Conservation (phyloP, 2,329 filamentous ascomycete species). For the Magnaporthales sp. region DNA sequence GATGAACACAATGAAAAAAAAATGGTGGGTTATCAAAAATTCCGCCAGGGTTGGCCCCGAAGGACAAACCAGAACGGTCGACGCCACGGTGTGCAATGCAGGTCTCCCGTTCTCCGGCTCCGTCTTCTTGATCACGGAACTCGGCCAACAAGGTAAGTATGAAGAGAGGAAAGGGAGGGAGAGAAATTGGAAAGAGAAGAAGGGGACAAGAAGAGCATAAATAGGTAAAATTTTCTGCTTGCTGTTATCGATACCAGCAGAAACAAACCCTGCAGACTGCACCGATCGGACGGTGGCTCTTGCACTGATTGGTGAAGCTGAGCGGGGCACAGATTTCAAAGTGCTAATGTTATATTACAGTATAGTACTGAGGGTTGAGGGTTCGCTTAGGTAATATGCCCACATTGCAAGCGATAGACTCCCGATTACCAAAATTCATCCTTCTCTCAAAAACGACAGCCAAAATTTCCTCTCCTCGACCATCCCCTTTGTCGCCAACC, state of each 20-base stretch:
- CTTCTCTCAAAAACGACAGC: background rate
- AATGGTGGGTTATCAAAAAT: conserved; percentile 33
- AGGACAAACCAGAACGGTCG: conserved; percentile 39
- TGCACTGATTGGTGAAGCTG: background rate
- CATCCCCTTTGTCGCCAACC: background rate
- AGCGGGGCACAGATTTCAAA: background rate
- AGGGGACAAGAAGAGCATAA: background rate
- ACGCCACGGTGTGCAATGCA: conserved; percentile 47
- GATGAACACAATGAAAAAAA: conserved; percentile 32
- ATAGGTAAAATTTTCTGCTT: background rate
- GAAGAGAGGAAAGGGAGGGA: conserved; percentile 5
- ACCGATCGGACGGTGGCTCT: background rate
- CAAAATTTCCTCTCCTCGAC: background rate
- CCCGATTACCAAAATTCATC: background rate
- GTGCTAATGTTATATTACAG: background rate
- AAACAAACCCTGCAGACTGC: no score
- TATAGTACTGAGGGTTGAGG: background rate
- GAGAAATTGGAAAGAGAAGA: background rate
- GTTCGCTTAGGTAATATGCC: background rate
- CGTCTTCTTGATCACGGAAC: conserved; percentile 33
- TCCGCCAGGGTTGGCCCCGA: conserved; percentile 39
- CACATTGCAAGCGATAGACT: background rate
- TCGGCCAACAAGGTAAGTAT: conserved; percentile 37
- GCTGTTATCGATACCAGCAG: background rate
- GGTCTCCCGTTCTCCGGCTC: conserved; percentile 31